These are phyloP conservation scores for Monosporozyma unispora DNA, from an alignment of 805 yeast species.

Conservation along the genomic window DNA sequence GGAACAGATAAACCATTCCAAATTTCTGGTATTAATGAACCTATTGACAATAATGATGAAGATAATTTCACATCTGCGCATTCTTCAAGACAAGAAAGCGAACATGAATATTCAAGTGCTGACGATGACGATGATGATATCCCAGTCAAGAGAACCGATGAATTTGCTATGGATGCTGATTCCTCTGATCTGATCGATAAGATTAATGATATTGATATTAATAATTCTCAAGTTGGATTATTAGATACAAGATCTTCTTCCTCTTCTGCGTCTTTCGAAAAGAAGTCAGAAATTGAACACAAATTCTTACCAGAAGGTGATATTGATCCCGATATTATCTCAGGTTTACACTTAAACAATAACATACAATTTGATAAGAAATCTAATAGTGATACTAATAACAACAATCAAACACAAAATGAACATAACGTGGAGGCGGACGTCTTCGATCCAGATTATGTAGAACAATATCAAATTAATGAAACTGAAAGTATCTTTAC, in stretches of 20 bases:
- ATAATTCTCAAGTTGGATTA: neutral
- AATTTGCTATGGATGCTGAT: neutral
- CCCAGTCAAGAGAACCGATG: constrained; percentile 5
- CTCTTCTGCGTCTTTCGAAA: neutral
- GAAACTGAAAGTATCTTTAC: constrained; percentile 21
- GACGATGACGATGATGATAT: constrained; percentile 6
- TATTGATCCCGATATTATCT: neutral
- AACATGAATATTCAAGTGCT: neutral
- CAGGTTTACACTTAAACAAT: neutral
- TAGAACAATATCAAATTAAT: constrained; percentile 24
- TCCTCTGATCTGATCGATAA: constrained; percentile 15
- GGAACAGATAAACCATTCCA: constrained; percentile 18
- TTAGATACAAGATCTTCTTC: neutral
- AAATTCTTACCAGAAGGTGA: constrained; percentile 1
- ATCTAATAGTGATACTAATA: neutral
- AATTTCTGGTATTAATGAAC: constrained; percentile 19
- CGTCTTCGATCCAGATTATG: constrained; percentile 26
- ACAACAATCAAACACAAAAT: neutral
- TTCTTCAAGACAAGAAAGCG: neutral
- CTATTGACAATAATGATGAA: constrained; percentile 11
- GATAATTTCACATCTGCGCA: constrained; percentile 5
- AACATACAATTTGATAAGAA: neutral
- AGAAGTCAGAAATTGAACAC: neutral
- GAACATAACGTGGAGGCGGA: constrained; percentile 6
- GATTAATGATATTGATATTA: constrained; percentile 15